Conservation (phyloP, 176 grass and related monocot species). For the Luzula sylvatica region DNA sequence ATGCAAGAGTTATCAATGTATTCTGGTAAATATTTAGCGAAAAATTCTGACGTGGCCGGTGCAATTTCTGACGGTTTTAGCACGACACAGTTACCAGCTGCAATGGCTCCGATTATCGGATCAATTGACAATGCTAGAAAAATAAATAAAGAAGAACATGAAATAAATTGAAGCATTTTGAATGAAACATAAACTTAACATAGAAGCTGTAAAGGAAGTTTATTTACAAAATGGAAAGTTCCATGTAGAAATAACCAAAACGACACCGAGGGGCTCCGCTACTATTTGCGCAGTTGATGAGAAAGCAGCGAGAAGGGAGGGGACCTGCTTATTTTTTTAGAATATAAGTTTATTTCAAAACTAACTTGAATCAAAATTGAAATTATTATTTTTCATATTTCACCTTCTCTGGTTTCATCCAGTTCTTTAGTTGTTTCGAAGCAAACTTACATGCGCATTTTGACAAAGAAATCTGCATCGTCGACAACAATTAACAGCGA, state of each 20-base stretch:
- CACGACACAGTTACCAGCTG: slow-evolving; percentile 60
- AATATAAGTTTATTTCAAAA: neutral
- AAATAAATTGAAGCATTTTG: neutral
- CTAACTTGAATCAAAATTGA: neutral
- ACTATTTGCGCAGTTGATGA: slow-evolving; percentile 41
- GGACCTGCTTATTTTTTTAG: slow-evolving; percentile 34
- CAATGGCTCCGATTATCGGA: slow-evolving; percentile 55
- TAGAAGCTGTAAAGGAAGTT: neutral
- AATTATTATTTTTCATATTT: neutral
- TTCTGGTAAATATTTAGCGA: slow-evolving; percentile 35
- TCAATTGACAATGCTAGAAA: slow-evolving; percentile 41
- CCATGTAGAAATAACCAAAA: slow-evolving; percentile 78
- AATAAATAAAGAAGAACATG: neutral
- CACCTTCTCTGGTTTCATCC: slow-evolving; percentile 54
- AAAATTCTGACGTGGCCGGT: slow-evolving; percentile 44
- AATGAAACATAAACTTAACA: neutral
- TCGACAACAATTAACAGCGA: too few relatives aligned
- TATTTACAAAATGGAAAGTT: slow-evolving; percentile 62
- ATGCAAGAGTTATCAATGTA: slow-evolving; percentile 57
- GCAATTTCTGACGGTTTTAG: slow-evolving; percentile 76
- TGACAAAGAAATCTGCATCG: neutral
- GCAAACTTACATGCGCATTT: slow-evolving; percentile 31
- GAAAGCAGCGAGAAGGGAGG: slow-evolving; percentile 42
- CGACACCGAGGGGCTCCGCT: slow-evolving; percentile 64
- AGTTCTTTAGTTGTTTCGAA: slow-evolving; percentile 48